phyloP scores from a whole-genome alignment of 306 rosid species.

The Inga laurina region DNA sequence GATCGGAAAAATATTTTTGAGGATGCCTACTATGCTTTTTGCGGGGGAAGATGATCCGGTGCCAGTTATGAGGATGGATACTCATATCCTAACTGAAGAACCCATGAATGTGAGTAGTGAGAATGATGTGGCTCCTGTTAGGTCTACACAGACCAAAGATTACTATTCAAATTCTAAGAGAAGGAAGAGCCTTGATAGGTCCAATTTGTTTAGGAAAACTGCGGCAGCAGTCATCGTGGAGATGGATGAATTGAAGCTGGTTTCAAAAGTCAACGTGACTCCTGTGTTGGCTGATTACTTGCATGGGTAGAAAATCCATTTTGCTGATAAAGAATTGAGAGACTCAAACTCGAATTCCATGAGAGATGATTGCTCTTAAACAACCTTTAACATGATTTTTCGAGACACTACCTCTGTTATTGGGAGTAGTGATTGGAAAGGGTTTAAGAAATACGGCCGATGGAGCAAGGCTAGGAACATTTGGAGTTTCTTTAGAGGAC shows the following conservation, averaged over 20 bases:
- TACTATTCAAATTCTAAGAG: conserved; percentile 82
- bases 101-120: conserved; percentile 52
- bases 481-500: conserved; percentile 68
- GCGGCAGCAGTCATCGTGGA: conserved; percentile 96
- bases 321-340: conserved; percentile 57
- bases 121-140: conserved; percentile 67
- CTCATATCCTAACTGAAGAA: conserved; percentile 84
- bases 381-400: conserved; percentile 51
- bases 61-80: conserved; percentile 62
- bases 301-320: conserved; percentile 54
- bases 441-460: conserved; percentile 67
- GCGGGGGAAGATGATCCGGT: conserved; percentile 93
- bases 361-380: conserved; percentile 79
- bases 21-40: conserved; percentile 91
- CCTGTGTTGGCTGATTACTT: conserved; percentile 59
- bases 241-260: conserved; percentile 79
- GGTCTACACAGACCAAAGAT: conserved; percentile 78
- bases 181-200: conserved; percentile 87
- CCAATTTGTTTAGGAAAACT: conserved; percentile 82
- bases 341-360: conserved; percentile 75
- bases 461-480: conserved; percentile 94
- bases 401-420: conserved; percentile 53
- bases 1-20: conserved; percentile 59
- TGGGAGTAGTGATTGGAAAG: conserved; percentile 63
- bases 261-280: conserved; percentile 70